Evolutionary conservation across 1,139 yeast species (phyloP), one percentile per base, ranked within the genome.

Genomic region (Suhomyces bokatorum): DNA sequence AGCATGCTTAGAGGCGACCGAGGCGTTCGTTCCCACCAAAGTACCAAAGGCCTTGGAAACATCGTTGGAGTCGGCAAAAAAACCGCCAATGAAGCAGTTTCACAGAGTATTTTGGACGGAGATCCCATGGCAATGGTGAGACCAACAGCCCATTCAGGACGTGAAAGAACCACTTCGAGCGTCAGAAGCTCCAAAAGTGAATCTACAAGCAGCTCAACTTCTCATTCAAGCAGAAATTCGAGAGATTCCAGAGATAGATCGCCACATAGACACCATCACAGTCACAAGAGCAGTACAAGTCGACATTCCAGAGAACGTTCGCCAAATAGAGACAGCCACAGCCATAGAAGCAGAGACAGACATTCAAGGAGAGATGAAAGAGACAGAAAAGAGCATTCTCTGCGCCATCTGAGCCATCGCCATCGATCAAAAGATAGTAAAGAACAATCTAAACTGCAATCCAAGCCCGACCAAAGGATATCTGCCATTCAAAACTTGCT

Each of bases 61-160:
- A 55, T 64, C 12, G 43, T 65, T 5, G 55, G 48, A 32, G 47
- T 47, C 1, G 55, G 54, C 40, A 55, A 45, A 61, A 56, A 26
- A 15, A 17, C 31, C n/a, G n/a, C 12, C 8, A 29, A 24, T 13
- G 34, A 11, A 12, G 20, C 11, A 14, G 14, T 37, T 16, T 9
- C 37, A 6, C 14, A 12, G 6, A 35, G 39, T 2, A n/a, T 31
- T 3, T 51, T 61, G 2, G 65, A 69, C 26, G 79, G 78, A 37
- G 89, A 83, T 54, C 88, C 88, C 1, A 67, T 83, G 67, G 57
- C 74, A 47, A 71, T 66, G 47, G 76, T 83, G 16, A 62, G 49
- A 58, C 44, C 29, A n/a, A 27, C n/a, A n/a, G n/a, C 20, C 30
- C 37, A n/a, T 31, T 22, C 29, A 15, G 29, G 29, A 12, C 15